Percentiles rank a stretch among this genome's conserved stretches.
phyloP scores from a whole-genome alignment of 495 filamentous ascomycete species.

The Penicillium paxilli region DNA sequence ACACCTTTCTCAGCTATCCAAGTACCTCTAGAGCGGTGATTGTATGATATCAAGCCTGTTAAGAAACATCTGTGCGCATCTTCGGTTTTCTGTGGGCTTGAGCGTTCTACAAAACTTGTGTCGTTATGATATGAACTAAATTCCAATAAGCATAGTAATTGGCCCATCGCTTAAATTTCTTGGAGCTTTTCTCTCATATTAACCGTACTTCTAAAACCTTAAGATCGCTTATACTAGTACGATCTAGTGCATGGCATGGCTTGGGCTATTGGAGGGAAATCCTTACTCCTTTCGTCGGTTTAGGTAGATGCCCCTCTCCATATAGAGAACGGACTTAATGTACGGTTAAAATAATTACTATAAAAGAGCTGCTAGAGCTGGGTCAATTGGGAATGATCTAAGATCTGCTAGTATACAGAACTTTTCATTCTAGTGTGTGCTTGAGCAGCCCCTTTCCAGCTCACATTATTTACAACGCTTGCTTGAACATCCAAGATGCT shows the following conservation, averaged over 20 bases:
- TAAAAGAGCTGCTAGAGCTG: neutral
- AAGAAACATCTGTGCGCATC: too few species aligned
- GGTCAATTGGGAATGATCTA: too few species aligned
- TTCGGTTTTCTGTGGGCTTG: too few species aligned
- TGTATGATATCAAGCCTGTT: too few species aligned
- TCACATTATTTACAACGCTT: neutral
- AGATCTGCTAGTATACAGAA: too few species aligned
- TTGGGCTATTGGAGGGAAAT: slow-evolving; percentile 11
- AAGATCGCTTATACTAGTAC: neutral
- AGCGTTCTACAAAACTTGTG: too few species aligned
- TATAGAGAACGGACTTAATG: neutral
- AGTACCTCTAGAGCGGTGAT: too few species aligned
- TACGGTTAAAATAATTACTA: neutral
- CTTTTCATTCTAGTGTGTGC: neutral
- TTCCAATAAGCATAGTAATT: too few species aligned
- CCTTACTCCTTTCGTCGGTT: neutral
- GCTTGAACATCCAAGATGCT: slow-evolving; percentile 26
- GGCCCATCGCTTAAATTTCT: neutral
- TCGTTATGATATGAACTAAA: too few species aligned
- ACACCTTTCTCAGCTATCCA: too few species aligned
- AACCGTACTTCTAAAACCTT: neutral
- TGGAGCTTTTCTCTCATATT: neutral
- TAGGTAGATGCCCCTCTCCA: neutral
- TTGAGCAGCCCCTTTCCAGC: neutral
- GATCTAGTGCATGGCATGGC: neutral